These are phyloP conservation scores for Phytophthora meadii DNA, from an alignment of 352 stramenopile genomes.

Conservation along the genomic window DNA sequence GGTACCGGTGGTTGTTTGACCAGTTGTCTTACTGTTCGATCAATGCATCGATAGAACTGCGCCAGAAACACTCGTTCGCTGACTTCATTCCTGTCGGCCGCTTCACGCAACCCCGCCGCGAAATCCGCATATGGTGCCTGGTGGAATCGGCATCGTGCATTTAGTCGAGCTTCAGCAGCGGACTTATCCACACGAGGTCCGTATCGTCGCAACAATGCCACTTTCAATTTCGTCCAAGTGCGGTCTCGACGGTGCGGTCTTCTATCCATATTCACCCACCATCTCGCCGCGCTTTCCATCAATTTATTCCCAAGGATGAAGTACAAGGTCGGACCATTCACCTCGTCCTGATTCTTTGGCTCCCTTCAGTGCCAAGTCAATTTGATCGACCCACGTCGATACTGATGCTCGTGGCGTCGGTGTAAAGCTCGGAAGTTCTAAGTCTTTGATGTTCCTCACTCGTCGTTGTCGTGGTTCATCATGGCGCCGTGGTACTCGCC, in stretches of 20 bases:
- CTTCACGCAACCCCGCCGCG: background rate
- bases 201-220: background rate
- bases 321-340: conserved; percentile 4
- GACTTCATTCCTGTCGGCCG: background rate
- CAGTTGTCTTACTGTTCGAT: background rate
- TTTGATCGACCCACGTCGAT: background rate
- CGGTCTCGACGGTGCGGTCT: background rate
- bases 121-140: background rate
- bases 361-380: background rate
- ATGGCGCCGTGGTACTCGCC: no score
- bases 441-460: no score
- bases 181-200: background rate
- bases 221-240: conserved; percentile 13
- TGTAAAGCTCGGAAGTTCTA: no score
- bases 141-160: background rate
- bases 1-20: background rate
- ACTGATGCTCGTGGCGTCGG: no score
- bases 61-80: conserved; percentile 1
- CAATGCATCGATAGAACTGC: conserved; percentile 2
- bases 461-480: no score
- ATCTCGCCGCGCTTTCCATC: background rate
- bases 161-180: background rate
- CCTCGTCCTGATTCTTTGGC: conserved; percentile 2
- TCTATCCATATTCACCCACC: conserved; percentile 11
- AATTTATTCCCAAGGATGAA: conserved; percentile 6